phyloP scores from a whole-genome alignment of 495 filamentous ascomycete species.

The Xylaria intraflava region DNA sequence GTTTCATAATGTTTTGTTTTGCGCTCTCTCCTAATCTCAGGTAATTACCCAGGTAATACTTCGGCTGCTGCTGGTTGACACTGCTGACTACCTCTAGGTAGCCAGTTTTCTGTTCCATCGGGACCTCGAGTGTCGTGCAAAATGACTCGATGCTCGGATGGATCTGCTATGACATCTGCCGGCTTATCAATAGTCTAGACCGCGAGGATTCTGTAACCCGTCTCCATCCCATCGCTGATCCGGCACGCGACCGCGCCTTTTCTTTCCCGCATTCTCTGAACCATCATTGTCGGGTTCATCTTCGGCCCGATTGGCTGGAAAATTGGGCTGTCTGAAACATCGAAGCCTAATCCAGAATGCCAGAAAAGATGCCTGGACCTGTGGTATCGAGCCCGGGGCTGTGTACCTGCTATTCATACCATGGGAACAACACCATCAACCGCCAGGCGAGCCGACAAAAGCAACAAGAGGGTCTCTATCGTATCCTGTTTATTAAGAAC shows the following conservation, averaged over 20 bases:
- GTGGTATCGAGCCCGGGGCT: background rate
- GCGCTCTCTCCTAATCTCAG: background rate
- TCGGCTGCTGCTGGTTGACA: background rate
- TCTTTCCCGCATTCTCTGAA: background rate
- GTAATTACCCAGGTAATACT: too few relatives aligned
- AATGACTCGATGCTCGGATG: background rate
- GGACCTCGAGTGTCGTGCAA: background rate
- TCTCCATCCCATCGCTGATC: background rate
- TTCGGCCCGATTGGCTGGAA: conserved; percentile 4
- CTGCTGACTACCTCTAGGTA: background rate
- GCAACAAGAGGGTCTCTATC: background rate
- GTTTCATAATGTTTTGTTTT: background rate
- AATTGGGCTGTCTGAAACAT: background rate
- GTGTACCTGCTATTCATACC: background rate
- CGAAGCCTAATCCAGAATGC: background rate
- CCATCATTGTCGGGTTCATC: conserved; percentile 2
- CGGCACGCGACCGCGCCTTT: conserved; percentile 4
- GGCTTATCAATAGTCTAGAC: background rate
- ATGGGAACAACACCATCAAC: background rate
- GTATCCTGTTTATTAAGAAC: too few relatives aligned
- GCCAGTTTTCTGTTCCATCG: background rate
- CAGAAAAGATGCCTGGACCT: background rate
- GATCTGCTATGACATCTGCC: background rate
- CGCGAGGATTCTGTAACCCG: background rate
- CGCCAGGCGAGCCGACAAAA: background rate